These are phyloP conservation scores for Arthroderma sp. DNA, from an alignment of 2,329 filamentous ascomycete species.

Conservation along the genomic window DNA sequence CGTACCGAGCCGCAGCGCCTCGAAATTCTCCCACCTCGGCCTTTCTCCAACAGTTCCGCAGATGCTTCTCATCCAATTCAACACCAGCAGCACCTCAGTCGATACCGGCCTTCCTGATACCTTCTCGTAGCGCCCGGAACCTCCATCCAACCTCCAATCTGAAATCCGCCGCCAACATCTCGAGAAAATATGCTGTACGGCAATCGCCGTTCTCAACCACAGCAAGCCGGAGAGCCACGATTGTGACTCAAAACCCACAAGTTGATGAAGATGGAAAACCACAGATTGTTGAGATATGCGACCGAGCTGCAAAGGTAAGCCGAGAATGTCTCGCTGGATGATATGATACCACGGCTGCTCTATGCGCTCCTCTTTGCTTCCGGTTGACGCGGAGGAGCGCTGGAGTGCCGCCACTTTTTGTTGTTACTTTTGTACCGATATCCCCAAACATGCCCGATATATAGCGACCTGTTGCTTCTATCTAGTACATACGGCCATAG, in stretches of 20 bases:
- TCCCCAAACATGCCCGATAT: conserved; percentile 7
- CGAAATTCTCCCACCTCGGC: too few relatives aligned
- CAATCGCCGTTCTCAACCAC: conserved; percentile 24
- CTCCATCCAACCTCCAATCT: too few relatives aligned
- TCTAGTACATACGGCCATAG: conserved; percentile 31
- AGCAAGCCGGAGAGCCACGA: conserved; percentile 22
- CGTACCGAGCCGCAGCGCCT: too few relatives aligned
- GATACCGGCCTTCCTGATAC: too few relatives aligned
- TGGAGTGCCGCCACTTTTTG: too few relatives aligned
- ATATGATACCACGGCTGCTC: background rate
- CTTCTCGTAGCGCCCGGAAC: too few relatives aligned
- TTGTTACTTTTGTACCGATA: background rate
- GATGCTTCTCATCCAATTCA: too few relatives aligned
- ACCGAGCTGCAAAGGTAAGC: conserved; percentile 63
- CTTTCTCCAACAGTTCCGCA: too few relatives aligned
- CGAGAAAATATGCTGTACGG: too few relatives aligned
- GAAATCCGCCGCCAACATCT: too few relatives aligned
- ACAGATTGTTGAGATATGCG: conserved; percentile 71
- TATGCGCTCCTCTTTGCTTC: background rate
- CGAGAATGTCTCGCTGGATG: conserved; percentile 2
- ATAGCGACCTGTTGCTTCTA: background rate
- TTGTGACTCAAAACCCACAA: conserved; percentile 52
- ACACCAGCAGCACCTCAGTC: too few relatives aligned
- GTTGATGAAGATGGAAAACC: conserved; percentile 72
- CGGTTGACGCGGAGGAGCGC: background rate